Conservation (phyloP, 1,284 basidiomycete species). For the Amylostereum areolatum region DNA sequence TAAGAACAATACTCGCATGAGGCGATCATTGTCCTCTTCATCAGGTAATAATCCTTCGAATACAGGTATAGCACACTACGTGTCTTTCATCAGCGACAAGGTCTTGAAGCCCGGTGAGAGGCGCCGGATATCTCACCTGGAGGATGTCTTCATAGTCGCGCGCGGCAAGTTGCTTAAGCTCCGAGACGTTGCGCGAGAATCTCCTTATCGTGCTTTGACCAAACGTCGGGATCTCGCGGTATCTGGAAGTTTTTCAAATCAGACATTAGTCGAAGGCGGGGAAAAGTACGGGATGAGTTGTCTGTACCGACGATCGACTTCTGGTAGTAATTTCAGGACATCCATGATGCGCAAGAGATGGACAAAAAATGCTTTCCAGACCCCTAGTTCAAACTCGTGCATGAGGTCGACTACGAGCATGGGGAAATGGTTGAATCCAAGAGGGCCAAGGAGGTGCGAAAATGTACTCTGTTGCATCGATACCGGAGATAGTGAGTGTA, state of each 20-base stretch:
- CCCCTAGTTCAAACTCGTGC: background rate
- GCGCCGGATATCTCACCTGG: too few species aligned
- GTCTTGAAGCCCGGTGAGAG: too few species aligned
- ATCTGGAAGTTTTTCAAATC: background rate
- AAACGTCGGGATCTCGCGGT: background rate
- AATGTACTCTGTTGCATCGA: background rate
- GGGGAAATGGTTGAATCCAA: background rate
- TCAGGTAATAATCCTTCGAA: slow-evolving; percentile 22
- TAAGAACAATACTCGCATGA: slow-evolving; percentile 16
- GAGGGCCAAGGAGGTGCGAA: background rate
- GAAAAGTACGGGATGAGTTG: too few species aligned
- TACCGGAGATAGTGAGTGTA: background rate
- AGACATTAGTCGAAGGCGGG: background rate
- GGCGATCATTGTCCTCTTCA: slow-evolving; percentile 12
- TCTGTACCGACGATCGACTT: too few species aligned
- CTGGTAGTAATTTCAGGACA: too few species aligned
- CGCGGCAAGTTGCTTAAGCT: background rate
- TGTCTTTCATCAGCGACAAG: too few species aligned
- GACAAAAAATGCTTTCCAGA: background rate
- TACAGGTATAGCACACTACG: slow-evolving; percentile 21
- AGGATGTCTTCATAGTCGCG: background rate
- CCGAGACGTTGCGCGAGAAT: background rate
- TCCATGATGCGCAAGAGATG: background rate
- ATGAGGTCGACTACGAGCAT: background rate
- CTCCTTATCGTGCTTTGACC: background rate